Conservation (phyloP, 805 yeast genomes). For the Spathaspora arborariae region DNA sequence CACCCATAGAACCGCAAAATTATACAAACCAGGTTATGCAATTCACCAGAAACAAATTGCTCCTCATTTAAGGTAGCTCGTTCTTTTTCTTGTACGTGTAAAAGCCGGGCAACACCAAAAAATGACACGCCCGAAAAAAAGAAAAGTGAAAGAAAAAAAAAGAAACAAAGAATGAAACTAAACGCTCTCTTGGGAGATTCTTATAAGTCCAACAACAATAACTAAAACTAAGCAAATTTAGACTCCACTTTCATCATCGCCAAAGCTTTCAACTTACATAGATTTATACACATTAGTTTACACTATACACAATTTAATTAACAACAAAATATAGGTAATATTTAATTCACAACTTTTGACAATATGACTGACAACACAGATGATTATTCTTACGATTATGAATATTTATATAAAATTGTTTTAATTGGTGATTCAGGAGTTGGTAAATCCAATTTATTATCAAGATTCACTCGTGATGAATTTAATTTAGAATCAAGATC, state of each 20-base stretch:
- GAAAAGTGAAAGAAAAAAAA: too few relatives aligned
- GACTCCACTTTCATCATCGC: too few relatives aligned
- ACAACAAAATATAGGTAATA: neutral
- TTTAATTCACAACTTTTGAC: neutral
- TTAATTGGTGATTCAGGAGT: conserved; percentile 97
- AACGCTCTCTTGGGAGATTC: neutral
- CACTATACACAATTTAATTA: neutral
- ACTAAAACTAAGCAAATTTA: neutral
- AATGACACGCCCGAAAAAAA: neutral
- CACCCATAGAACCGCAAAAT: too few relatives aligned
- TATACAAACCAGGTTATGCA: too few relatives aligned
- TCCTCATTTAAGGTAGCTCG: neutral
- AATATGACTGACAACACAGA: conserved; percentile 39
- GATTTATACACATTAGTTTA: neutral
- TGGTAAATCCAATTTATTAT: conserved; percentile 89
- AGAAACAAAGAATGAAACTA: neutral
- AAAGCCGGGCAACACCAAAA: neutral
- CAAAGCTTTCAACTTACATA: too few relatives aligned
- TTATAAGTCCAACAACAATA: neutral
- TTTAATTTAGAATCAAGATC: conserved; percentile 91
- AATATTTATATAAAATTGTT: conserved; percentile 90
- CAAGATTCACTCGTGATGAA: conserved; percentile 93
- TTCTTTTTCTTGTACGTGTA: neutral
- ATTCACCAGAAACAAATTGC: too few relatives aligned
- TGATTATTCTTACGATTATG: conserved; percentile 65